phyloP scores from a whole-genome alignment of 805 yeast species.

The Candida odintsovae region DNA sequence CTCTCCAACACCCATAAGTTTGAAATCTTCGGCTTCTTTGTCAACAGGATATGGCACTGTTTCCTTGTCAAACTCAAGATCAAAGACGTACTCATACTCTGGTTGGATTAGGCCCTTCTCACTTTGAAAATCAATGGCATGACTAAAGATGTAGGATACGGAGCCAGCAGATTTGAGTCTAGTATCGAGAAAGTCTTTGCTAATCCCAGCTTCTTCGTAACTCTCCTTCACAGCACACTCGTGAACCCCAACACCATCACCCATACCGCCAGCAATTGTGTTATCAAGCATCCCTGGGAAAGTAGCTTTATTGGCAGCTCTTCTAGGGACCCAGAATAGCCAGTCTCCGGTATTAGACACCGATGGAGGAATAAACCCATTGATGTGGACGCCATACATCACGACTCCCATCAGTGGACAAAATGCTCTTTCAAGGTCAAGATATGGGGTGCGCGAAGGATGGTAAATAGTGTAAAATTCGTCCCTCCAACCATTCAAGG shows the following conservation, averaged over 20 bases:
- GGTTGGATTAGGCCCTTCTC: constrained; percentile 73
- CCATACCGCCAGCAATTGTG: constrained; percentile 93
- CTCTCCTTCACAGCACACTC: constrained; percentile 86
- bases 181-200: constrained; percentile 40
- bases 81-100: constrained; percentile 80
- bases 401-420: constrained; percentile 79
- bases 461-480: constrained; percentile 74
- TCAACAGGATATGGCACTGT: constrained; percentile 56
- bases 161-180: constrained; percentile 53
- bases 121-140: constrained; percentile 27
- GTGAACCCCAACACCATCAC: constrained; percentile 65
- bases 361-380: constrained; percentile 60
- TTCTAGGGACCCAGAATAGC: constrained; percentile 78
- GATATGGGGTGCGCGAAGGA: constrained; percentile 49
- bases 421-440: constrained; percentile 74
- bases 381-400: constrained; percentile 86
- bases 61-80: constrained; percentile 45
- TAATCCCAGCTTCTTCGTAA: constrained; percentile 85
- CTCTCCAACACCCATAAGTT: constrained; percentile 54
- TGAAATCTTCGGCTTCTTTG: constrained; percentile 72
- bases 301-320: constrained; percentile 75
- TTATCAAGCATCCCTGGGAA: constrained; percentile 90
- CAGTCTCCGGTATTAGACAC: constrained; percentile 33
- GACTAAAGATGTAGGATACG: constrained; percentile 57
- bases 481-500: constrained; percentile 73